Base-by-base conservation (phyloP, 148 eudicot species). In the Amaranthus palmeri region DNA sequence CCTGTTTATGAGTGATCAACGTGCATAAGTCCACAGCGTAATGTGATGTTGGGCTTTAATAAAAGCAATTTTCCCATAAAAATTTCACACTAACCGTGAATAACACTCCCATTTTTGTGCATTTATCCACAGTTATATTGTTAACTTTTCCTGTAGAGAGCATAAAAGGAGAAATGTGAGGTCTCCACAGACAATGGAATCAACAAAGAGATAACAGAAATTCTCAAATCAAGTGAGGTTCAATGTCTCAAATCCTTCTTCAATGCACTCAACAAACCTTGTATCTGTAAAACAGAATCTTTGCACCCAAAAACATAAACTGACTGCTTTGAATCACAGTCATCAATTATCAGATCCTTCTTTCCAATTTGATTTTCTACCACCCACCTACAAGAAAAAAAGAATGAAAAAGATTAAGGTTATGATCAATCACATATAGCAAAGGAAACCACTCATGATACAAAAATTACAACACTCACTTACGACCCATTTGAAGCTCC, bases 401-500 rank as follows among this genome's bases (percentile, higher is more conserved):
- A 68, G 58, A 6, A 60, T 25, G 36, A 25, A 25, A 25, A 25
- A 2, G 47, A 55, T 44, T 57, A 49, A 14, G 25, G 68, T 59
- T 45, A 47, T 61, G 42, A 41, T 74, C 61, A 78, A 72, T 42
- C 6, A 54, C 42, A 48, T 10, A 65, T 50, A 25, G 41, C 9
- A 49, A 25, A 49, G 17, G 15, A 71, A 42, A 65, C 50, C 40
- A 46, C 15, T 60, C 2, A 49, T 14, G 15, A 15, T 49, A 14
- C 44, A 45, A 48, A 54, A 49, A 67, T 46, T 54, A 25, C 41
- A 63, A 80, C 72, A 84, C 96, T 89, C 78, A 95, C 99, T 95
- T 95, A 44, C 97, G 93, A 78, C 98, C 98, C 98, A 95, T 88
- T 76, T 86, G 96, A 77, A 95, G 97, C 89, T 95, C 99, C 42